Base-by-base conservation (phyloP, 371 early-diverging fungal species). In the Actinomucor elegans region DNA sequence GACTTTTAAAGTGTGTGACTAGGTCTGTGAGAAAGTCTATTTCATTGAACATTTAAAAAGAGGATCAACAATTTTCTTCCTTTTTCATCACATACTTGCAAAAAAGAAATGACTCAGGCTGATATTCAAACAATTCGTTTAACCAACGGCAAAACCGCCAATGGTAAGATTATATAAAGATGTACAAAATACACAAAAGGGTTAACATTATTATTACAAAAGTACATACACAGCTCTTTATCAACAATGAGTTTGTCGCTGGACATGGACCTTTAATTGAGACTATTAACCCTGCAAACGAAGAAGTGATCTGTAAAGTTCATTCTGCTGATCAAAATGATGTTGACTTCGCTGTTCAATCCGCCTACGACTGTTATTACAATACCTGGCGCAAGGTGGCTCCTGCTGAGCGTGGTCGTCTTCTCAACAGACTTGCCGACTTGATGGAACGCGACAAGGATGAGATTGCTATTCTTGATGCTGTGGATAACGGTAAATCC, bases 401-500 rank as follows among this genome's bases (percentile, higher is more conserved):
- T 7, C 87, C 74, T n/a, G 52, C 71, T 38, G 66, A 74, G 21
- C 66, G 66, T 29, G 71, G 69, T 43, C 60, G 56, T 10, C 45
- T 71, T 20, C 27, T 65, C 26, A 55, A 85, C 43, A 79, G 79
- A 28, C 78, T 93, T 47, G 92, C 92, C 7, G 77, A 83, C 11
- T 68, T 85, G 14, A 77, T 94, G 40, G 90, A 91, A 55, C 66
- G 77, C 18, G 77, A 90, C 64, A 64, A 69, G 26, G 76, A 77
- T n/a, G 73, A 79, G n/a, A 58, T 94, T 29, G 93, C 94, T 26
- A 74, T 71, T 5, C 61, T 94, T 21, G 94, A 94, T 59, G 85
- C 91, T 27, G 55, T 83, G 23, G 88, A 93, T 66, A 90, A 86
- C 28, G 95, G 95, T 14, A 95, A 95, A 67, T 73, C 92, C 1